Evolutionary conservation across 345 rosid species (phyloP).

Genomic region (Alliaria petiolata): DNA sequence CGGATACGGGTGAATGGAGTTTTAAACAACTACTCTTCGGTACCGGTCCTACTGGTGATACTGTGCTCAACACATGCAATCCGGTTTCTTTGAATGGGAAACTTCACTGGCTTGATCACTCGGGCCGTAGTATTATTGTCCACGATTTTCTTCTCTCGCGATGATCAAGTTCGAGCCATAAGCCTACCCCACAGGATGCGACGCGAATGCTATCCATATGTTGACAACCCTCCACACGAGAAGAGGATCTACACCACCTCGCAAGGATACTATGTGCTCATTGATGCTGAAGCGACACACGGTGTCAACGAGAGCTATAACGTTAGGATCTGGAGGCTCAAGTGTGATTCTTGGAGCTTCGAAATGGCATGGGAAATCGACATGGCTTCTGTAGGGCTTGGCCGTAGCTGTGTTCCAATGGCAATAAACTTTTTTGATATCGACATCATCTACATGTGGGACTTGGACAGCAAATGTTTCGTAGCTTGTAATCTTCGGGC

Average conservation of each 20-base stretch:
- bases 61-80: no score
- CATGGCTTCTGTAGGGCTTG: no score
- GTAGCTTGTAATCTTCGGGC: neutral
- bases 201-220: no score
- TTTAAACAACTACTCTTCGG: neutral
- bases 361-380: no score
- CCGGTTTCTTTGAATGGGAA: neutral
- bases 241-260: neutral
- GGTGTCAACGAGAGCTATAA: neutral
- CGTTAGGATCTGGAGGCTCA: no score
- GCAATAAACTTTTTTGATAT: no score
- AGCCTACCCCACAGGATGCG: neutral
- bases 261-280: neutral
- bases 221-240: neutral
- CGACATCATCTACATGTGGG: neutral
- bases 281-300: neutral
- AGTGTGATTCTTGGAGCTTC: no score
- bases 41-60: neutral
- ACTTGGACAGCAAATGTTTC: neutral
- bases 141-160: neutral
- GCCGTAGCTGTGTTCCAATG: no score
- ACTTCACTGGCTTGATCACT: neutral
- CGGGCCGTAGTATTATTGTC: neutral
- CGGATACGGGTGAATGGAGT: no score
- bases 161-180: neutral